Evolutionary conservation across 345 rosid species (phyloP).

Genomic region (Punica granatum): DNA sequence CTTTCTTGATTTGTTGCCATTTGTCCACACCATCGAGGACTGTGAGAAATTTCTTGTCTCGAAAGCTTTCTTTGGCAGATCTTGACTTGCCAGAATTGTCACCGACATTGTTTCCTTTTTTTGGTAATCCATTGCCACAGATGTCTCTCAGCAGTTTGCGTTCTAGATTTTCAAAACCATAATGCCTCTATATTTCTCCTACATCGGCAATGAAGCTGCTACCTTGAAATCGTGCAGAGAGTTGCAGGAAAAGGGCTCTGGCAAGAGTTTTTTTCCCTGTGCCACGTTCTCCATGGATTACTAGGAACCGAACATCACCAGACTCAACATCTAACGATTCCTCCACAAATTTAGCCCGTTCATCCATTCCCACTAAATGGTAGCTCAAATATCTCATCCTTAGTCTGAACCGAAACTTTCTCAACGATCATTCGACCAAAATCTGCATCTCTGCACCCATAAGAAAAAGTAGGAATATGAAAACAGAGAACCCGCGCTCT

Average conservation of each 20-base stretch:
- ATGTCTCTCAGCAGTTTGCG: neutral
- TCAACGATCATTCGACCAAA: neutral
- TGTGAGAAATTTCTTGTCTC: slow-evolving; percentile 4
- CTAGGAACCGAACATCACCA: neutral
- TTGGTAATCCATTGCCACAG: fast-evolving
- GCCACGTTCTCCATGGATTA: neutral
- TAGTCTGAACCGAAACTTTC: neutral
- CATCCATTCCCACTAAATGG: neutral
- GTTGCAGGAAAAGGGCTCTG: neutral
- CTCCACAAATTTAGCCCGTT: neutral
- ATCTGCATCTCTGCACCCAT: slow-evolving; percentile 1
- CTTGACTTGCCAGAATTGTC: neutral
- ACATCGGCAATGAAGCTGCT: neutral
- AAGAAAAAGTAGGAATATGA: too few relatives aligned
- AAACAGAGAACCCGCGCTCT: too few relatives aligned
- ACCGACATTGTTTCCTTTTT: fast-evolving
- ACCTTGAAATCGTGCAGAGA: neutral
- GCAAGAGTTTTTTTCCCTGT: neutral
- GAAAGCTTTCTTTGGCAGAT: neutral
- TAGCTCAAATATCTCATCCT: neutral
- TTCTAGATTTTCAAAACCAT: neutral
- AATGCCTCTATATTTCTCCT: neutral
- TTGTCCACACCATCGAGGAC: slow-evolving; percentile 5
- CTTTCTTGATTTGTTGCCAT: neutral
- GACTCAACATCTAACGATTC: neutral